phyloP scores from a whole-genome alignment of 768 basidiomycete genomes.

The Cystobasidium tubakii region DNA sequence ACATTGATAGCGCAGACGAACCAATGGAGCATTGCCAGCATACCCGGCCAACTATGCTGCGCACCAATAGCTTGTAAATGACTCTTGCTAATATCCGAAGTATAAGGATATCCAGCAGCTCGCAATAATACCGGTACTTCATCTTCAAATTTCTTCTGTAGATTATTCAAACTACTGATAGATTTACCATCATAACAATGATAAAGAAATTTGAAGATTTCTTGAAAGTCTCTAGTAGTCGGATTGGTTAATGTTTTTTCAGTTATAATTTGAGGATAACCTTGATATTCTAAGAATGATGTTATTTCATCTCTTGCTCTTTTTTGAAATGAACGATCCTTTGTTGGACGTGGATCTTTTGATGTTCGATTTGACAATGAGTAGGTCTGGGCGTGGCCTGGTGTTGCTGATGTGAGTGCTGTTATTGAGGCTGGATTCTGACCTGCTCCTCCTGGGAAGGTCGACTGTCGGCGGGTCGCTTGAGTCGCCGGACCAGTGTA shows the following conservation, averaged over 20 bases:
- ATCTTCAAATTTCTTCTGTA: constrained; percentile 63
- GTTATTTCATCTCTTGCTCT: constrained; percentile 40
- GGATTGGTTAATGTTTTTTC: constrained; percentile 68
- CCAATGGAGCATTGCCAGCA: constrained; percentile 89
- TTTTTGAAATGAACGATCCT: constrained; percentile 37
- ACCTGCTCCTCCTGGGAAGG: constrained; percentile 17
- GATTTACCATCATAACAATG: constrained; percentile 57
- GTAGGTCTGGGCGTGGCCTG: constrained; percentile 11
- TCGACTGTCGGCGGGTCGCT: constrained; percentile 16
- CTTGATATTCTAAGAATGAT: constrained; percentile 39
- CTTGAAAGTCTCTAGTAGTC: constrained; percentile 76
- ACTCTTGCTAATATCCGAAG: constrained; percentile 70
- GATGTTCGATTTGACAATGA: constrained; percentile 9
- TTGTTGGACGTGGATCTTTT: constrained; percentile 35
- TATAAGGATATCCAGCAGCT: constrained; percentile 73
- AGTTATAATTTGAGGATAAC: constrained; percentile 44
- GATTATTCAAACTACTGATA: constrained; percentile 40
- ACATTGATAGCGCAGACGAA: constrained; percentile 79
- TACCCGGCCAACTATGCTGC: constrained; percentile 83
- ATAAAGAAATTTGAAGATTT: constrained; percentile 74
- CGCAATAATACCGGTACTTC: constrained; percentile 72
- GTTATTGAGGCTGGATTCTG: background rate
- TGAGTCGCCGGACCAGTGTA: constrained; percentile 23
- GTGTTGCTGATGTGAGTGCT: constrained; percentile 3
- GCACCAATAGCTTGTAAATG: constrained; percentile 82